A percentile compares a stretch with the other conserved stretches of the same genome.
Conservation (phyloP, 306 rosid species). For the Argentina anserina region DNA sequence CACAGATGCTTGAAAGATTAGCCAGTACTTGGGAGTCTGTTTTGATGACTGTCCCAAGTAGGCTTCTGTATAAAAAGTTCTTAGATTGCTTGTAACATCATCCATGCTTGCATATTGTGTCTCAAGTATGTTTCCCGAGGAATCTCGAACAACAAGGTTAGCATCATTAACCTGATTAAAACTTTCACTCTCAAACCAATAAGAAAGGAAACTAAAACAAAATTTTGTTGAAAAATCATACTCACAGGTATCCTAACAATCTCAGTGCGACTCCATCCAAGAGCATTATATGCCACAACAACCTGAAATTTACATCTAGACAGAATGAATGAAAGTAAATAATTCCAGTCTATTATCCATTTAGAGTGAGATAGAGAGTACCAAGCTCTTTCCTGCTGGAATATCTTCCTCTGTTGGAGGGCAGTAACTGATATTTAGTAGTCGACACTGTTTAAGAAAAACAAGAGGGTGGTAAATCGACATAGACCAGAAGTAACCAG, state of each 20-base stretch:
- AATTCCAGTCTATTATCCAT: background rate
- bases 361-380: conserved; percentile 22
- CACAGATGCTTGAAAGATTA: conserved; percentile 71
- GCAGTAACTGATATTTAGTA: conserved; percentile 86
- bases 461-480: background rate
- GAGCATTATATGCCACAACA: conserved; percentile 77
- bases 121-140: conserved; percentile 52
- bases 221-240: background rate
- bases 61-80: conserved; percentile 64
- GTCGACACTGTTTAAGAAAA: conserved; percentile 64
- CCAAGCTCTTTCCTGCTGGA: conserved; percentile 68
- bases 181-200: conserved; percentile 26
- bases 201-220: background rate
- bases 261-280: conserved; percentile 88
- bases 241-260: conserved; percentile 75
- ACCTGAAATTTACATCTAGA: conserved; percentile 45
- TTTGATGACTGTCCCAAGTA: conserved; percentile 56
- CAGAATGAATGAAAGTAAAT: background rate
- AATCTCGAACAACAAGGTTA: conserved; percentile 68
- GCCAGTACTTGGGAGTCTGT: conserved; percentile 70
- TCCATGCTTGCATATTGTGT: conserved; percentile 58
- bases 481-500: conserved; percentile 14
- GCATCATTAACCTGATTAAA: conserved; percentile 62
- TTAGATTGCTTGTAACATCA: conserved; percentile 50
- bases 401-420: conserved; percentile 71